A percentile compares a stretch with the other conserved stretches of the same genome.
These are phyloP conservation scores for Silene coronaria DNA, from an alignment of 179 eudicot species.

Conservation along the genomic window DNA sequence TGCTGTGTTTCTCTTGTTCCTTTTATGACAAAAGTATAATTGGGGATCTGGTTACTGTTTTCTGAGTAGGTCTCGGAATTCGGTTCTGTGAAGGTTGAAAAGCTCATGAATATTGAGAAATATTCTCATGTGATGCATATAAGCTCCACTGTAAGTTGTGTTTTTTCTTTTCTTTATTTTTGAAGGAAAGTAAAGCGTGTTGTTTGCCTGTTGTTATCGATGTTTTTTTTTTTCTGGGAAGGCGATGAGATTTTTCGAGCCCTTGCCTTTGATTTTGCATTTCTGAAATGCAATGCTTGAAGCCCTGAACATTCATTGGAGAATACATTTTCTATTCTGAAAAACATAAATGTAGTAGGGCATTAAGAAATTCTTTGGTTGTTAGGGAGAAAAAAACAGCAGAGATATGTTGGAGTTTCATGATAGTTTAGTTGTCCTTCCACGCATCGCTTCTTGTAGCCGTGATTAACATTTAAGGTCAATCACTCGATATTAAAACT, in stretches of 20 bases:
- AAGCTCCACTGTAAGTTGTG: conserved; percentile 81
- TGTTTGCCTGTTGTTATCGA: background rate
- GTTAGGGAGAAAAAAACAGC: background rate
- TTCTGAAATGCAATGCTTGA: background rate
- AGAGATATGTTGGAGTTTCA: background rate
- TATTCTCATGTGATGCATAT: conserved; percentile 99
- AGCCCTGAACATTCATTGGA: background rate
- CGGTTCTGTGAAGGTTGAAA: conserved; percentile 94
- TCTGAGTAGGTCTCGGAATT: conserved; percentile 71
- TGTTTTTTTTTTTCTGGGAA: conserved; percentile 1
- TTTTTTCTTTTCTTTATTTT: background rate
- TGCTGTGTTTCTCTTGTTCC: background rate
- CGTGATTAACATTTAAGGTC: background rate
- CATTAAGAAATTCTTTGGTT: no score
- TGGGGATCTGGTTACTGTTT: conserved; percentile 8
- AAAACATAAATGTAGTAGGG: no score
- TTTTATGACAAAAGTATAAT: background rate
- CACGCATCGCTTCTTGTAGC: background rate
- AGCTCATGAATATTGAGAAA: conserved; percentile 85
- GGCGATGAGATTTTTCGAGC: background rate
- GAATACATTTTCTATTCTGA: background rate
- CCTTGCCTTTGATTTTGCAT: background rate
- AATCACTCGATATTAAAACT: background rate
- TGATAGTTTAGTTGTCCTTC: background rate
- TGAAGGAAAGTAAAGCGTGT: background rate